A percentile compares a stretch with the other conserved stretches of the same genome.
These are phyloP conservation scores for Viola pubescens DNA, from an alignment of 441 rosid species.

Conservation along the genomic window DNA sequence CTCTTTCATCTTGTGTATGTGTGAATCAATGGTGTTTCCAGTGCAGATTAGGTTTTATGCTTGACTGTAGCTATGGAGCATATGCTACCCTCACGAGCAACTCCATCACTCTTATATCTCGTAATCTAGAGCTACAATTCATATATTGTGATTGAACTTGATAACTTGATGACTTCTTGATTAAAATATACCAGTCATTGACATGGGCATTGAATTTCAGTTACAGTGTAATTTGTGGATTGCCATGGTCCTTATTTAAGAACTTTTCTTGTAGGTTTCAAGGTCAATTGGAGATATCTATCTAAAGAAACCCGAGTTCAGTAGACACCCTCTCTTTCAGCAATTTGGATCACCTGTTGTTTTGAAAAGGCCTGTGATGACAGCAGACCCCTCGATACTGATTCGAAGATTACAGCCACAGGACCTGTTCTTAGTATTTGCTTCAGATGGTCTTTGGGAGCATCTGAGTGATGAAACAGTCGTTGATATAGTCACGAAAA, in stretches of 20 bases:
- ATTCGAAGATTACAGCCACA: constrained; percentile 33
- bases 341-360: constrained; percentile 36
- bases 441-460: constrained; percentile 78
- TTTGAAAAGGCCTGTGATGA: constrained; percentile 41
- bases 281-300: constrained; percentile 66
- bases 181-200: too few species aligned
- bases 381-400: constrained; percentile 52
- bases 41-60: too few species aligned
- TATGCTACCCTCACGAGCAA: background rate
- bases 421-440: constrained; percentile 52
- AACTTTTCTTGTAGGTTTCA: constrained; percentile 37
- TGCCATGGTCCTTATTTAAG: too few species aligned
- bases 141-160: background rate
- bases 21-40: too few species aligned
- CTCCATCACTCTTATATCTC: background rate
- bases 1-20: too few species aligned
- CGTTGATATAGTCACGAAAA: constrained; percentile 39
- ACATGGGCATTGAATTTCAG: too few species aligned
- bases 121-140: background rate
- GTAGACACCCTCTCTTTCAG: constrained; percentile 26
- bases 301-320: constrained; percentile 55
- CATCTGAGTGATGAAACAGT: constrained; percentile 52
- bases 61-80: background rate
- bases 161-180: too few species aligned
- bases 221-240: too few species aligned